Percentiles rank a stretch among this genome's conserved stretches.
phyloP scores from a whole-genome alignment of 495 filamentous ascomycete genomes.

The Choiromyces venosus region DNA sequence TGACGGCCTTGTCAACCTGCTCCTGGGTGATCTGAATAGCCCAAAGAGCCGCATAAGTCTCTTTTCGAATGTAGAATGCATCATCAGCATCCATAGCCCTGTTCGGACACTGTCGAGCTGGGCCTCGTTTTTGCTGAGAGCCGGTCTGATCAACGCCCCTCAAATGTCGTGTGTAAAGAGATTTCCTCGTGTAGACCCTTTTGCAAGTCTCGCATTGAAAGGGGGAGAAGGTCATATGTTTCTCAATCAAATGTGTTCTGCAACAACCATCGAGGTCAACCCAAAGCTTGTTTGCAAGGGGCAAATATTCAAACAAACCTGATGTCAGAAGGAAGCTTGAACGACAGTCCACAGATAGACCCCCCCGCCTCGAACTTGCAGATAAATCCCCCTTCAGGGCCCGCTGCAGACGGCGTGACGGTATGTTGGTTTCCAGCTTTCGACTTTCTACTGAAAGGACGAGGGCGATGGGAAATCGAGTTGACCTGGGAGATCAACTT shows the following conservation, averaged over 20 bases:
- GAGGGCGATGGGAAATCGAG: constrained; percentile 2
- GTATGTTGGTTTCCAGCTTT: constrained; percentile 38
- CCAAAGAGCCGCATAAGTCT: constrained; percentile 34
- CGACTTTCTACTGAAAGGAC: constrained; percentile 36
- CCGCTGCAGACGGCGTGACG: constrained; percentile 34
- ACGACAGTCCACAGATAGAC: constrained; percentile 16
- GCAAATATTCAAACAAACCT: constrained; percentile 29
- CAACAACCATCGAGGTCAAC: not conserved
- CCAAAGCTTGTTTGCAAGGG: not conserved
- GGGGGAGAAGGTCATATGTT: constrained; percentile 34
- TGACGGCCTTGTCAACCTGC: constrained; percentile 31
- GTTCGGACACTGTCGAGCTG: constrained; percentile 25
- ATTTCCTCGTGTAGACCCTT: constrained; percentile 36
- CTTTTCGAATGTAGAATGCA: constrained; percentile 26
- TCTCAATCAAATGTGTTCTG: constrained; percentile 36
- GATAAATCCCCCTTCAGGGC: constrained; percentile 31
- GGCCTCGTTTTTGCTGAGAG: constrained; percentile 4
- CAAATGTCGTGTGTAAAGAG: constrained; percentile 36
- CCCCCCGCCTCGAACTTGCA: constrained; percentile 23
- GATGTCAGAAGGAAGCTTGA: constrained; percentile 39
- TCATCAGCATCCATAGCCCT: constrained; percentile 15
- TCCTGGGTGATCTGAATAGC: constrained; percentile 30
- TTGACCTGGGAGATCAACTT: not conserved
- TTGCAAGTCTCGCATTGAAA: constrained; percentile 38
- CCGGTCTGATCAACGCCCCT: constrained; percentile 14